These are phyloP conservation scores for Cladosporium sp. DNA, from an alignment of 2,329 filamentous ascomycete species.

Conservation along the genomic window DNA sequence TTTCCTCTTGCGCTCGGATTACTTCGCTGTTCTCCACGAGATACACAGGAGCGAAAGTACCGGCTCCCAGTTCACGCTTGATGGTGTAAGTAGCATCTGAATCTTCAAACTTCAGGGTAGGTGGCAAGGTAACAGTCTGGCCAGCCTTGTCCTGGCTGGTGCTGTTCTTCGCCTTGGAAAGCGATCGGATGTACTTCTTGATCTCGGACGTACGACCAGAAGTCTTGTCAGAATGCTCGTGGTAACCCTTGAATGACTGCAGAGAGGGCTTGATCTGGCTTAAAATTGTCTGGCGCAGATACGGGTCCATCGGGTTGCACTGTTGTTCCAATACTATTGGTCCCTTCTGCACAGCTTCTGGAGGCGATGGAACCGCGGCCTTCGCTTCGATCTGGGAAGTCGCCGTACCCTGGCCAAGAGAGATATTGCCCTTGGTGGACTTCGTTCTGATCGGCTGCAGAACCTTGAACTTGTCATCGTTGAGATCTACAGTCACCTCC, in stretches of 20 bases:
- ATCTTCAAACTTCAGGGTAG: constrained; percentile 68
- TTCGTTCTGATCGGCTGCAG: constrained; percentile 56
- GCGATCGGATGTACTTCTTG: constrained; percentile 74
- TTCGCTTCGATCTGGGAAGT: constrained; percentile 38
- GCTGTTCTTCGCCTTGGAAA: constrained; percentile 58
- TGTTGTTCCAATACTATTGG: constrained; percentile 79
- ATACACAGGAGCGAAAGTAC: constrained; percentile 94
- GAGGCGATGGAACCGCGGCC: constrained; percentile 30
- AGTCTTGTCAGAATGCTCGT: constrained; percentile 66
- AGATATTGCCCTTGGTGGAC: constrained; percentile 47
- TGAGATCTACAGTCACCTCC: constrained; percentile 59
- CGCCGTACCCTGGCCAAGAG: constrained; percentile 37
- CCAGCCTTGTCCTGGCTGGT: constrained; percentile 62
- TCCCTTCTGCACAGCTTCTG: constrained; percentile 57
- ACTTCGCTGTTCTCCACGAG: constrained; percentile 68
- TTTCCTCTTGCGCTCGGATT: constrained; percentile 40
- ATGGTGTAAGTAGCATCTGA: constrained; percentile 71
- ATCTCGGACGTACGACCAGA: constrained; percentile 74
- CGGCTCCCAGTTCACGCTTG: constrained; percentile 83
- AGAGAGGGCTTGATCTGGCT: constrained; percentile 72
- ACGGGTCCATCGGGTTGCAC: constrained; percentile 87
- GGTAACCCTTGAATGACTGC: constrained; percentile 74
- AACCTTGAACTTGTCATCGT: constrained; percentile 46
- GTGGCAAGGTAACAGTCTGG: constrained; percentile 59
- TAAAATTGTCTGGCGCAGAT: constrained; percentile 73